phyloP scores from a whole-genome alignment of 352 stramenopile genomes.

The Phytopythium sindhum region DNA sequence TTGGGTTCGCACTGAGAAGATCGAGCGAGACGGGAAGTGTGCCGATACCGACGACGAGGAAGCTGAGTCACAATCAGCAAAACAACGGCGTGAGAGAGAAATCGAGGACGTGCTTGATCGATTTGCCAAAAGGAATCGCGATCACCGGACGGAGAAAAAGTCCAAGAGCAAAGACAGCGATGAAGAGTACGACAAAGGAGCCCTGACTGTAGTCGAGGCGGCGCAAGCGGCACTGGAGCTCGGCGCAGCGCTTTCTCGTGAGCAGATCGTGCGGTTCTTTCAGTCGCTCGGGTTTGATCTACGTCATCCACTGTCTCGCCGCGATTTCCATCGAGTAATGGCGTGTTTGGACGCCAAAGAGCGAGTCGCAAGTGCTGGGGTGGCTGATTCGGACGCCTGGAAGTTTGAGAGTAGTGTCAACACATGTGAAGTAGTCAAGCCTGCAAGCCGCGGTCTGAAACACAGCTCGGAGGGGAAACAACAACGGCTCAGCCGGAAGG shows the following conservation, averaged over 20 bases:
- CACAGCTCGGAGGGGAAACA: background rate
- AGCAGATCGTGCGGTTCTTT: slow-evolving; percentile 60
- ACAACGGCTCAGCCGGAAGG: background rate
- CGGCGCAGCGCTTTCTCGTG: slow-evolving; percentile 48
- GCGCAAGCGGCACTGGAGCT: slow-evolving; percentile 73
- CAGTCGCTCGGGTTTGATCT: slow-evolving; percentile 41
- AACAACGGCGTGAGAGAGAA: slow-evolving; percentile 17
- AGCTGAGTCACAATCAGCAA: slow-evolving; percentile 5
- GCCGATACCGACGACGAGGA: slow-evolving; percentile 27
- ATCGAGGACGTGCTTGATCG: slow-evolving; percentile 25
- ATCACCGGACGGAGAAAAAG: slow-evolving; percentile 1
- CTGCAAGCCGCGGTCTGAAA: background rate
- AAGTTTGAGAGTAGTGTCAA: background rate
- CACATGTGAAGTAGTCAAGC: background rate
- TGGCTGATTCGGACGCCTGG: background rate
- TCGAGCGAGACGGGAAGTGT: slow-evolving; percentile 24
- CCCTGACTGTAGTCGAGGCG: slow-evolving; percentile 44
- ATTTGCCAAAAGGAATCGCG: slow-evolving; percentile 12
- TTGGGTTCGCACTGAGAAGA: background rate
- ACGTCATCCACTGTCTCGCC: slow-evolving; percentile 27
- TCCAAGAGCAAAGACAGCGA: slow-evolving; percentile 21
- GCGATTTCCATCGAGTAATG: slow-evolving; percentile 35
- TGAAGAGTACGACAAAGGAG: slow-evolving; percentile 23
- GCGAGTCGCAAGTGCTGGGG: background rate
- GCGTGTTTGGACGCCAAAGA: slow-evolving; percentile 33